These are phyloP conservation scores for Plasmodium knowlesi DNA, from an alignment of 169 alveolate genomes.

Conservation along the genomic window DNA sequence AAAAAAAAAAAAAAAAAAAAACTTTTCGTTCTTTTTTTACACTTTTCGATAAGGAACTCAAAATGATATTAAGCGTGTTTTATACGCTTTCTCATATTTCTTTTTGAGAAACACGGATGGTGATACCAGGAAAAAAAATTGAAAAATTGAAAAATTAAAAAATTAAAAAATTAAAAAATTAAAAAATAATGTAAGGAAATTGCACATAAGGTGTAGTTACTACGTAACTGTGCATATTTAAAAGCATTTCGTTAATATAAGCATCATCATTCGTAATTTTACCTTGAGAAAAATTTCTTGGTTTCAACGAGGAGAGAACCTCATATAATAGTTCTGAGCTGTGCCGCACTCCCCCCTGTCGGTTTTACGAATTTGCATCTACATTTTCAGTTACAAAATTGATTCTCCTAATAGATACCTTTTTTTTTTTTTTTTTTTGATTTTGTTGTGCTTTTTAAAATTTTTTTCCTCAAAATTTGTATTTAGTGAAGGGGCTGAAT, in stretches of 20 bases:
- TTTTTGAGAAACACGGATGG: background rate
- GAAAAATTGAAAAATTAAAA: too few species aligned
- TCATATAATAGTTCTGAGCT: background rate
- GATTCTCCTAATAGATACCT: background rate
- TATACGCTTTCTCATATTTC: background rate
- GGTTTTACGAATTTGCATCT: background rate
- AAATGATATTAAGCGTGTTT: background rate
- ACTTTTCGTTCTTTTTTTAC: background rate
- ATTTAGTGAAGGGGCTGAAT: background rate
- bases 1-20: background rate
- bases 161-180: background rate
- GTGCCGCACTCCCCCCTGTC: background rate
- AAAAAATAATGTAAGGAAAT: background rate
- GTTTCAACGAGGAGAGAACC: background rate
- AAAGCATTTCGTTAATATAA: background rate
- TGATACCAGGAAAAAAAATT: background rate
- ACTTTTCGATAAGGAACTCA: background rate
- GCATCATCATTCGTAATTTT: background rate
- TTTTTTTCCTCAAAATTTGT: background rate
- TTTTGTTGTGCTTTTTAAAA: background rate
- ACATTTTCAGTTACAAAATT: background rate
- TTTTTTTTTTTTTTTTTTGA: background rate
- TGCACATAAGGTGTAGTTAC: background rate
- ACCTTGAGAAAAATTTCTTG: background rate
- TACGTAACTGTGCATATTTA: background rate